These are phyloP conservation scores for Cladosporium colombiae DNA, from an alignment of 2,329 filamentous ascomycete genomes.

Conservation along the genomic window DNA sequence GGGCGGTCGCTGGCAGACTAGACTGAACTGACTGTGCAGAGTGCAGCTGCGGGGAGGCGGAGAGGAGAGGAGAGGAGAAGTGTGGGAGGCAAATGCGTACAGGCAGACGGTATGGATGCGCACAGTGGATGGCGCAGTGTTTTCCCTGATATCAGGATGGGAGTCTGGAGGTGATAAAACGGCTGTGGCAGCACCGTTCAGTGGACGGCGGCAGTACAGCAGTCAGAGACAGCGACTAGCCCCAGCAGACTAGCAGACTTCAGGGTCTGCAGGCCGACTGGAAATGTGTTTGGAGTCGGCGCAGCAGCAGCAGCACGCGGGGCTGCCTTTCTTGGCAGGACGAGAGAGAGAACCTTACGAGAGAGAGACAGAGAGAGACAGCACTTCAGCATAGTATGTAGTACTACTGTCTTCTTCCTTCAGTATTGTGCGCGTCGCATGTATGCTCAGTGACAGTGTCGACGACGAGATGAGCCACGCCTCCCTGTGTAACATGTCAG, in stretches of 20 bases:
- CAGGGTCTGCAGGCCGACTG: neutral
- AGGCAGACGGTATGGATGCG: neutral
- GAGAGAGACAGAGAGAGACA: neutral
- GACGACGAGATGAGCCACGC: neutral
- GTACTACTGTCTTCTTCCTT: neutral
- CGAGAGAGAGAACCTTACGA: neutral
- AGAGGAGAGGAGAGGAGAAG: neutral
- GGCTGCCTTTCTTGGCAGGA: neutral
- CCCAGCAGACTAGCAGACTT: neutral
- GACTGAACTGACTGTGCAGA: neutral
- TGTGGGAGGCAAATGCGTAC: neutral
- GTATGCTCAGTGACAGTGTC: neutral
- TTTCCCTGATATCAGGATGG: neutral
- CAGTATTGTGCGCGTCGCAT: neutral
- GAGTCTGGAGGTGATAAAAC: neutral
- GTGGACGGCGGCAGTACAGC: neutral
- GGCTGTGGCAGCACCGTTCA: neutral
- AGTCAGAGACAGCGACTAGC: neutral
- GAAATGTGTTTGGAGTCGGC: neutral
- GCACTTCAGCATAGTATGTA: neutral
- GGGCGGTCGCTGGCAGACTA: constrained; percentile 11
- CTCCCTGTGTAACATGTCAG: neutral
- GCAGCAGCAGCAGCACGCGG: neutral
- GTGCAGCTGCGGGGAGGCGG: neutral
- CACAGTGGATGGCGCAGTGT: neutral